Conservation (phyloP, 148 eudicot species). For the Camellia lanceoleosa region DNA sequence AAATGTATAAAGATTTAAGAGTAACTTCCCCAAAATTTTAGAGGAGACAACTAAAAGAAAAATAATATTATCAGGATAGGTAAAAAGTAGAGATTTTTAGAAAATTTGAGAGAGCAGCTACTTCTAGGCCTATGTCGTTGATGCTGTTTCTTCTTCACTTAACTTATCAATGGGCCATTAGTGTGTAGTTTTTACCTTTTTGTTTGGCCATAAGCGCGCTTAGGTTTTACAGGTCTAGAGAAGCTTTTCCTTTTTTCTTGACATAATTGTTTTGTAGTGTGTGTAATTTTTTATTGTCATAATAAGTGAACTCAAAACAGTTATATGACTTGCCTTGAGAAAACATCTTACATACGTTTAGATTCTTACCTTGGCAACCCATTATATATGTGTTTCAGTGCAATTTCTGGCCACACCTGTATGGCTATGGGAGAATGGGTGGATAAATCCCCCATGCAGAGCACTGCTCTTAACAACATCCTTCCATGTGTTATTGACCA, state of each 20-base stretch:
- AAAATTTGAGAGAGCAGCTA: no score
- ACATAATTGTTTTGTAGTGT: background rate
- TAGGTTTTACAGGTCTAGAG: background rate
- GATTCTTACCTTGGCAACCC: background rate
- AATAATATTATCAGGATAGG: no score
- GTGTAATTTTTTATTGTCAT: background rate
- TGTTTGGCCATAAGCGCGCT: background rate
- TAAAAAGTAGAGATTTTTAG: no score
- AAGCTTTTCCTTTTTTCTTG: background rate
- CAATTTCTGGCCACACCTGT: constrained; percentile 83
- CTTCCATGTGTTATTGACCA: constrained; percentile 94
- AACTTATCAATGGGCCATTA: background rate
- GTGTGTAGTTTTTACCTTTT: background rate
- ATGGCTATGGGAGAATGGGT: constrained; percentile 98
- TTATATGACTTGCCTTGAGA: no score
- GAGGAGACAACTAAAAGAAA: no score
- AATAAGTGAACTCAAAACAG: background rate
- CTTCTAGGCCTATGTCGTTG: background rate
- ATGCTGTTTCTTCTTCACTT: background rate
- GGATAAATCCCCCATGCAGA: constrained; percentile 87
- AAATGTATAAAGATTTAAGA: no score
- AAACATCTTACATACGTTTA: background rate
- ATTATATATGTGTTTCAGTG: constrained; percentile 38
- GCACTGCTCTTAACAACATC: constrained; percentile 88
- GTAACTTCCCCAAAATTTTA: no score